Evolutionary conservation across 345 rosid genomes (phyloP).

Genomic region (Eucalyptus caleyi): DNA sequence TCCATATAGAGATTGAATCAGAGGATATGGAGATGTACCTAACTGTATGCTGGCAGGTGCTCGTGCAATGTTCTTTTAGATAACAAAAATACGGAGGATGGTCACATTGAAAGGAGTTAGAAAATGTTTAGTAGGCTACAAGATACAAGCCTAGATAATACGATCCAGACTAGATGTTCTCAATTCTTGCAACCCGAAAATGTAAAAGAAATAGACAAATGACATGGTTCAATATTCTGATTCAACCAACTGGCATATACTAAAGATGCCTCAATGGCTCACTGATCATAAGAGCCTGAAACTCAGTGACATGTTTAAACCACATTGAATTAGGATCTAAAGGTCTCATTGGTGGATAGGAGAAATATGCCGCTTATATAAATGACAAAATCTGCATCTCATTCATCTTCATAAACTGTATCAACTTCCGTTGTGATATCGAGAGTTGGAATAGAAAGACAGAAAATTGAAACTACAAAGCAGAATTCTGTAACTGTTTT

Average conservation of each 20-base stretch:
- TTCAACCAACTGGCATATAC: background rate
- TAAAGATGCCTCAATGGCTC: background rate
- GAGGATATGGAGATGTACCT: background rate
- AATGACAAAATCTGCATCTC: background rate
- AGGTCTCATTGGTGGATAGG: background rate
- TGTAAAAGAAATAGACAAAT: background rate
- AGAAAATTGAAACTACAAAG: background rate
- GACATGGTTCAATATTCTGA: background rate
- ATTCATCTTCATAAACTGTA: background rate
- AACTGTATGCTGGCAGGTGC: background rate
- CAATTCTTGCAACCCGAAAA: background rate
- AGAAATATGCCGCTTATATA: background rate
- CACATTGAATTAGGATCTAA: background rate
- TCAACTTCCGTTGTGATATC: background rate
- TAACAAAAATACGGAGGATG: background rate
- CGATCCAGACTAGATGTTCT: background rate
- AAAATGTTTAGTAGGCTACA: background rate
- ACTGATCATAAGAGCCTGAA: background rate
- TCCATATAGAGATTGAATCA: background rate
- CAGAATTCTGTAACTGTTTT: background rate
- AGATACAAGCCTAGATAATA: background rate
- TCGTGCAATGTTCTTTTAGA: background rate
- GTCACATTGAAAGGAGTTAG: background rate
- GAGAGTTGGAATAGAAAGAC: background rate
- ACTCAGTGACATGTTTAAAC: background rate